Evolutionary conservation across 805 yeast species (phyloP).

Genomic region (Schwanniomyces yamadae): DNA sequence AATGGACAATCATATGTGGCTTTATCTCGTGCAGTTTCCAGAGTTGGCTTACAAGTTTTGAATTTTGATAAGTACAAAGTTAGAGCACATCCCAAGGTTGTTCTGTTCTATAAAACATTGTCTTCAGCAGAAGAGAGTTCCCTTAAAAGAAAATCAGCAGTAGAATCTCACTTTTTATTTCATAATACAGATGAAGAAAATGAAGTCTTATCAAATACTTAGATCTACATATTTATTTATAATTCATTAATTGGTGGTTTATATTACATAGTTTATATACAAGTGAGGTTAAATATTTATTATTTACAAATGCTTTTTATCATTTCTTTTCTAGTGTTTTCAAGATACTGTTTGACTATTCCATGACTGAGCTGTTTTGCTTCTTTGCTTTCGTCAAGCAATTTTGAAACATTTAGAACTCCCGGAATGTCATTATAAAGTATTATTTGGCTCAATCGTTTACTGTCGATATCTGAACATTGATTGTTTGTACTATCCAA

Average conservation of each 20-base stretch:
- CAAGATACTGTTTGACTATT: background rate
- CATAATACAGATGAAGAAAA: no score
- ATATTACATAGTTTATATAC: no score
- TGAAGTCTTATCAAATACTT: no score
- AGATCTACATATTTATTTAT: no score
- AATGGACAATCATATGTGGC: conserved; percentile 97
- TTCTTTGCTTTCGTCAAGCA: background rate
- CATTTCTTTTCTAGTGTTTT: background rate
- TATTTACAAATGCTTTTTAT: background rate
- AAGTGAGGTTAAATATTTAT: no score
- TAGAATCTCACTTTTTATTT: no score
- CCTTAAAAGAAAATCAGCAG: background rate
- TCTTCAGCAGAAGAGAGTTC: conserved; percentile 30
- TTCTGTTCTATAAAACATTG: conserved; percentile 60
- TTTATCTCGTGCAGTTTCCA: conserved; percentile 79
- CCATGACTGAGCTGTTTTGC: background rate
- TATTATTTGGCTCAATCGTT: conserved; percentile 16
- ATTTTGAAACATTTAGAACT: background rate
- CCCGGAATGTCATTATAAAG: conserved; percentile 13
- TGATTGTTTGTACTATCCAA: conserved; percentile 6
- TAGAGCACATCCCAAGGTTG: conserved; percentile 67
- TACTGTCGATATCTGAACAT: conserved; percentile 7
- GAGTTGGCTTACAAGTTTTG: conserved; percentile 78
- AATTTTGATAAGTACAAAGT: conserved; percentile 68
- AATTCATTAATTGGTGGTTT: no score